phyloP scores from a whole-genome alignment of 306 rosid genomes.

The Medicago truncatula region DNA sequence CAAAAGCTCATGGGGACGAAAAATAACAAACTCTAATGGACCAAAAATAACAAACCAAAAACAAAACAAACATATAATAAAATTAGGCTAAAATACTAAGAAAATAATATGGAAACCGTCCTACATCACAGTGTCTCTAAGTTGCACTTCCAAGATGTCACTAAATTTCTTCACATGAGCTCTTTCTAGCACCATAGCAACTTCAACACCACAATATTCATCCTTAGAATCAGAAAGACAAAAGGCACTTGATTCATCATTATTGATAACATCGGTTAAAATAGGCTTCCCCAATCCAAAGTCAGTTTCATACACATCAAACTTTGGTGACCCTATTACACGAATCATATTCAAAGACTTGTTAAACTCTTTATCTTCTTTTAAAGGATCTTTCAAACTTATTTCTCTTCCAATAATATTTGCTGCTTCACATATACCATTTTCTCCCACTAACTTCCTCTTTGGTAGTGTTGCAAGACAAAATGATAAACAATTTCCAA shows the following conservation, averaged over 20 bases:
- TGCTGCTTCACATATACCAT: constrained; percentile 11
- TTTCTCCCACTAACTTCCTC: background rate
- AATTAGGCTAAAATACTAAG: no score
- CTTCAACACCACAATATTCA: constrained; percentile 35
- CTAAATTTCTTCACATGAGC: constrained; percentile 18
- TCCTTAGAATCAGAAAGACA: constrained; percentile 23
- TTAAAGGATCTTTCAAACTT: background rate
- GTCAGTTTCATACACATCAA: constrained; percentile 28
- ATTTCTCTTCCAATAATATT: constrained; percentile 2
- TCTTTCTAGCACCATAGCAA: constrained; percentile 1
- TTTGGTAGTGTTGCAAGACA: background rate
- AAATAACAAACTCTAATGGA: no score
- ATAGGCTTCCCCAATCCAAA: constrained; percentile 41
- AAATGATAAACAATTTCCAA: constrained; percentile 7
- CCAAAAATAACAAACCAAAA: no score
- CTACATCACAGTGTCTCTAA: background rate
- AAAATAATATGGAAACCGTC: no score
- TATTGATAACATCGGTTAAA: no score
- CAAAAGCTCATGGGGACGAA: no score
- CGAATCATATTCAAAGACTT: background rate
- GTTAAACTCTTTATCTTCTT: no score
- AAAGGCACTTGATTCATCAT: no score
- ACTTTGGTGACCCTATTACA: constrained; percentile 21
- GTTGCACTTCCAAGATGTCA: constrained; percentile 14
- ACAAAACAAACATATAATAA: no score